Evolutionary conservation across 2,329 filamentous ascomycete species (phyloP).

Genomic region (Monilinia laxa): DNA sequence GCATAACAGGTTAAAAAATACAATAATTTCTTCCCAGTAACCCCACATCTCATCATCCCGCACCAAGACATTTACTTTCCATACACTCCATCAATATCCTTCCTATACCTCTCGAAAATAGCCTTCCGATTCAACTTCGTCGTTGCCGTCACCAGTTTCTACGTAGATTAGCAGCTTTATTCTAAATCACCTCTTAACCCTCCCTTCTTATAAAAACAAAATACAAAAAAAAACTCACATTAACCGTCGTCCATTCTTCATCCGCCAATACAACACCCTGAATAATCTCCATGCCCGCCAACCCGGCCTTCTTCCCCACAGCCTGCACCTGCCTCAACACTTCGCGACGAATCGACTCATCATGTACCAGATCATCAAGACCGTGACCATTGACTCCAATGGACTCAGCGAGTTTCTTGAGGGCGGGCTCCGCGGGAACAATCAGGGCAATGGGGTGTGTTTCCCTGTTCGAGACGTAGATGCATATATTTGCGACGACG

Average conservation of each 20-base stretch:
- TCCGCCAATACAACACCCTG: slow-evolving; percentile 38
- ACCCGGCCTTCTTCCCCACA: slow-evolving; percentile 12
- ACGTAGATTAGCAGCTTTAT: background rate
- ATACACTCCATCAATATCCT: slow-evolving; percentile 16
- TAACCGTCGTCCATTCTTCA: slow-evolving; percentile 28
- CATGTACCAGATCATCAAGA: slow-evolving; percentile 10
- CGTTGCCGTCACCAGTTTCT: slow-evolving; percentile 21
- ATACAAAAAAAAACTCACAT: slow-evolving; percentile 38
- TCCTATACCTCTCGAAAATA: slow-evolving; percentile 18
- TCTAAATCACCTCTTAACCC: no score
- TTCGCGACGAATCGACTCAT: slow-evolving; percentile 9
- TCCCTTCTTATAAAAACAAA: no score
- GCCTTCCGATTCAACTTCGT: slow-evolving; percentile 21
- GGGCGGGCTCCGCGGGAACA: slow-evolving; percentile 46
- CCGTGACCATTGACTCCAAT: slow-evolving; percentile 6
- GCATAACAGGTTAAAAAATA: background rate
- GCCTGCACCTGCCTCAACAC: slow-evolving; percentile 19
- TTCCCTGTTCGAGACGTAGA: slow-evolving; percentile 74
- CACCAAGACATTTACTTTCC: background rate
- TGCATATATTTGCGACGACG: slow-evolving; percentile 79
- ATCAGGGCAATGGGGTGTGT: slow-evolving; percentile 80
- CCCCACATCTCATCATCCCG: background rate
- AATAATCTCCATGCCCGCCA: slow-evolving; percentile 20
- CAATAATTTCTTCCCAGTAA: background rate
- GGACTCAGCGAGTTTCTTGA: slow-evolving; percentile 18